Evolutionary conservation across 257 asterid genomes (phyloP).

Genomic region (Solanum chmielewskii): DNA sequence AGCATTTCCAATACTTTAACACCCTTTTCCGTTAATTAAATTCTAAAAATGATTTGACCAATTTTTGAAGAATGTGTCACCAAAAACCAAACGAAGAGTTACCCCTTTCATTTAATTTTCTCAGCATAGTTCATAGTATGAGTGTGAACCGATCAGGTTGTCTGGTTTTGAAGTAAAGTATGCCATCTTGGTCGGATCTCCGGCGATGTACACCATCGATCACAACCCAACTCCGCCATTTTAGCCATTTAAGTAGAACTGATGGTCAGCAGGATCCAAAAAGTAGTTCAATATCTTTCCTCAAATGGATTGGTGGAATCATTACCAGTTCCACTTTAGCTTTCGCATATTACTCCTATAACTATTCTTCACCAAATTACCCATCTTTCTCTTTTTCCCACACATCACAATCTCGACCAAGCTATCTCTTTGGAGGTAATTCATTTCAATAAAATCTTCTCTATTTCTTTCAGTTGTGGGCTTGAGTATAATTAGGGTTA

Average conservation of each 20-base stretch:
- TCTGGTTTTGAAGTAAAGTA: not conserved
- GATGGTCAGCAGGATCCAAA: not conserved
- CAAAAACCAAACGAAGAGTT: too few species aligned
- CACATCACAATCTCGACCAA: slow-evolving; percentile 16
- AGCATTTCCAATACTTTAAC: too few species aligned
- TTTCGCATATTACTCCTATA: slow-evolving; percentile 19
- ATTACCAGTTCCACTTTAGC: slow-evolving; percentile 39
- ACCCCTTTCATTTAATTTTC: too few species aligned
- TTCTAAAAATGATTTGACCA: too few species aligned
- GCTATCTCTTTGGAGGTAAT: slow-evolving; percentile 51
- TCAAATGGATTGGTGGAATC: slow-evolving; percentile 50
- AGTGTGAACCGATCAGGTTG: not conserved
- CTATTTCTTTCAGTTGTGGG: not conserved
- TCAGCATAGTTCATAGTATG: too few species aligned
- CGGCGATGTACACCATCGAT: slow-evolving; percentile 29
- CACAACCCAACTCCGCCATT: slow-evolving; percentile 7
- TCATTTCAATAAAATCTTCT: not conserved
- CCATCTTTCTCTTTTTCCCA: slow-evolving; percentile 22
- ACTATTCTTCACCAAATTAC: slow-evolving; percentile 9
- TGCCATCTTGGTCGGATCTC: slow-evolving; percentile 48
- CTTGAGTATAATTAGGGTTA: not conserved
- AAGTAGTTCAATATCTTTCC: slow-evolving; percentile 1
- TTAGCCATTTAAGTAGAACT: slow-evolving; percentile 12
- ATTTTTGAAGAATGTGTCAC: too few species aligned
- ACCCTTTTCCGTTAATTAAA: too few species aligned